Base-by-base conservation (phyloP, 2,329 filamentous ascomycete species). In the Colletotrichum truncatum region DNA sequence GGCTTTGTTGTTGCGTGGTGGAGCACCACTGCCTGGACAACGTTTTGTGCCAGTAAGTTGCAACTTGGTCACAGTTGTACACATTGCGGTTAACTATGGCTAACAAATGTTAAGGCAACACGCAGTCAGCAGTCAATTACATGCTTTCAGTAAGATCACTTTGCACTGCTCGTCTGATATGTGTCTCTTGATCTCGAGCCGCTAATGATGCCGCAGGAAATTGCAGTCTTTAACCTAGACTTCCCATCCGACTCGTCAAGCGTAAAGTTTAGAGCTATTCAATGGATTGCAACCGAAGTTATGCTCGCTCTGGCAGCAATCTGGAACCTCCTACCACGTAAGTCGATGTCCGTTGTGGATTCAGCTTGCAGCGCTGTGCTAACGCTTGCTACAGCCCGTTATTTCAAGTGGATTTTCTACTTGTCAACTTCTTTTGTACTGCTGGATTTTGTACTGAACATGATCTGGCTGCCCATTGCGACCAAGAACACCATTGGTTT, bases 1-100 rank as follows among this genome's bases (percentile, higher is more conserved):
- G 86, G 86, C 16, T 88, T 87, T 71, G 75, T 87, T n/a, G 86
- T 88, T n/a, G 86, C 86, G 0, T 89, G 86, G 86, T 89, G 86
- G 86, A 86, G 83, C 69, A 87, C 85, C 1, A 88, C 86, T 0
- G 86, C 87, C 1, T 89, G 86, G 86, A 89, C 86, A 2, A 88
- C 83, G 0, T 85, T 85, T 60, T 85, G 83, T 71, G 83, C 83
- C 3, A 85, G 83, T 78, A 72, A 62, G 75, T 55, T 28, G n/a
- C n/a, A n/a, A n/a, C 16, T 18, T 16, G 25, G 8, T 34, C 10
- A 11, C n/a, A n/a, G n/a, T n/a, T n/a, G n/a, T n/a, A n/a, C n/a
- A n/a, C n/a, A n/a, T n/a, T n/a, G n/a, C n/a, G 11, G n/a, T 32
- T 21, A 26, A 28, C 45, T 16, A 49, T 41, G 26, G 7, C 21